A percentile compares a stretch with the other conserved stretches of the same genome.
These are phyloP conservation scores for Iberis amara DNA, from an alignment of 441 rosid species.

Conservation along the genomic window DNA sequence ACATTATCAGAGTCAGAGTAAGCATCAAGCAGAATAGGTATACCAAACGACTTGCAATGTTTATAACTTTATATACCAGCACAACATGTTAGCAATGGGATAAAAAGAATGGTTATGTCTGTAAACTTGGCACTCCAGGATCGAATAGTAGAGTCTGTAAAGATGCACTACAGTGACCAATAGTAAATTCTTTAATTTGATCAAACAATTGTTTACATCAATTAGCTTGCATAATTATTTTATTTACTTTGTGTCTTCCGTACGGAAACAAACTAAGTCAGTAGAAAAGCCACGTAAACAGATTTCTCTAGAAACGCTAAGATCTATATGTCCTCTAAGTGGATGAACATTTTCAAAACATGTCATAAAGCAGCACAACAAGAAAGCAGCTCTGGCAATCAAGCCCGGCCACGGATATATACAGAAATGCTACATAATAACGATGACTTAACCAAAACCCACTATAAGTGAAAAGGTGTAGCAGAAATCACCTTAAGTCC, in stretches of 20 bases:
- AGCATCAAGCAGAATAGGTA: not conserved
- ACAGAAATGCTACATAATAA: slow-evolving; percentile 8
- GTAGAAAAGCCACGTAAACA: slow-evolving; percentile 3
- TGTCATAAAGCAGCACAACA: slow-evolving; percentile 5
- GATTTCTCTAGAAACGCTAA: slow-evolving; percentile 15
- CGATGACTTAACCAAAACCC: slow-evolving; percentile 6
- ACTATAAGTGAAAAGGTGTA: slow-evolving; percentile 21
- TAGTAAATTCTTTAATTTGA: not conserved
- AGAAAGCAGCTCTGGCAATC: slow-evolving; percentile 11
- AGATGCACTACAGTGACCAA: not conserved
- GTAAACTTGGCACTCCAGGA: not conserved
- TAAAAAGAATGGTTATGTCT: slow-evolving; percentile 1
- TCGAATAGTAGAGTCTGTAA: not conserved
- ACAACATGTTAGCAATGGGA: not conserved
- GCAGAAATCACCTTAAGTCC: slow-evolving; percentile 53
- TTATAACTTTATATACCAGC: slow-evolving; percentile 1
- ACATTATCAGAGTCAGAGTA: slow-evolving; percentile 1
- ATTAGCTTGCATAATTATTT: not conserved
- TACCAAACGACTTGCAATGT: slow-evolving; percentile 4
- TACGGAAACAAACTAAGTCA: slow-evolving; percentile 6
- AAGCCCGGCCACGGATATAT: not conserved
- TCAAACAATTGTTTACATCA: not conserved
- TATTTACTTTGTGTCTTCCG: not conserved
- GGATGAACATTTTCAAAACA: slow-evolving; percentile 1
- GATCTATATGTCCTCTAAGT: slow-evolving; percentile 1